These are phyloP conservation scores for Cytospora leucostoma DNA, from an alignment of 2,329 filamentous ascomycete genomes.

Conservation along the genomic window DNA sequence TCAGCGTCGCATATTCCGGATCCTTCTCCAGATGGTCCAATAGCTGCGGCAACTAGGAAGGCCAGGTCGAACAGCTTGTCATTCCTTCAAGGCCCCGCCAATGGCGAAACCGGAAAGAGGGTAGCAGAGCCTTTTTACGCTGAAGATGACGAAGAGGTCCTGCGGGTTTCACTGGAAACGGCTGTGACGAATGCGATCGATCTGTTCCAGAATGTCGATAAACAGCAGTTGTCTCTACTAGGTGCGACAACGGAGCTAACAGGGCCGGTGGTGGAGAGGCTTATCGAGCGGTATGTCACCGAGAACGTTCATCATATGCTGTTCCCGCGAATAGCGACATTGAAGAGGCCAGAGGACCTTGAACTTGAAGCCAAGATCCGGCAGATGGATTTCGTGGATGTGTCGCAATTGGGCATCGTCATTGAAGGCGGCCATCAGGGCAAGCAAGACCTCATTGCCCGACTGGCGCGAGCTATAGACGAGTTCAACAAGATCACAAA, in stretches of 20 bases:
- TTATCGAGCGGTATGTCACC: constrained; percentile 92
- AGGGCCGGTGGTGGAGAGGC: constrained; percentile 83
- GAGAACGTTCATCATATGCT: constrained; percentile 91
- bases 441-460: constrained; percentile 78
- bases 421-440: constrained; percentile 77
- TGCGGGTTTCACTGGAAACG: constrained; percentile 86
- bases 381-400: constrained; percentile 91
- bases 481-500: constrained; percentile 84
- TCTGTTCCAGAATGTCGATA: constrained; percentile 92
- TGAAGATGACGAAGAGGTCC: constrained; percentile 88
- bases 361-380: constrained; percentile 88
- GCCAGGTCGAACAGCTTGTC: constrained; percentile 54
- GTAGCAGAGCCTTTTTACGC: constrained; percentile 67
- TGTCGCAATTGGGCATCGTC: constrained; percentile 88
- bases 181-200: constrained; percentile 93
- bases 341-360: constrained; percentile 78
- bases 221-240: constrained; percentile 87
- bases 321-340: constrained; percentile 77
- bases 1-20: constrained; percentile 62
- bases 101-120: constrained; percentile 28
- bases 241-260: constrained; percentile 93
- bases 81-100: constrained; percentile 15
- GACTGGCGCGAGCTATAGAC: constrained; percentile 77
- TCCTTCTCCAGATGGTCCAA: constrained; percentile 58
- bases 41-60: constrained; percentile 55